These are phyloP conservation scores for Nicotiana otophora DNA, from an alignment of 257 asterid species.

Conservation along the genomic window DNA sequence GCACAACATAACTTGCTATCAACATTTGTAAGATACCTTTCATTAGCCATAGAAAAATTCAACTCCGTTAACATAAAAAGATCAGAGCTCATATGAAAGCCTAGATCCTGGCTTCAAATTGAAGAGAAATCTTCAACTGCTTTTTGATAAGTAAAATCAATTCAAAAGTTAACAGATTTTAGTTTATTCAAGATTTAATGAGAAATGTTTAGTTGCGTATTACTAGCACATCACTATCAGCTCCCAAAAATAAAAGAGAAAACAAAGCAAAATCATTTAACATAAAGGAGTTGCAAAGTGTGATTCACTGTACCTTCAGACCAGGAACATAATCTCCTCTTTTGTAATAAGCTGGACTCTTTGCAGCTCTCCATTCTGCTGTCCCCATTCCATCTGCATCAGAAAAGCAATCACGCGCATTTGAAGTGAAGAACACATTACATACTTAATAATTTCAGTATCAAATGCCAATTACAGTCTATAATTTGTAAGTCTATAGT, in stretches of 20 bases:
- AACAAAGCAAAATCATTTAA: neutral
- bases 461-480: neutral
- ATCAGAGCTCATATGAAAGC: no score
- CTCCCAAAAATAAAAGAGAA: neutral
- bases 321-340: conserved; percentile 99
- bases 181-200: neutral
- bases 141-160: no score
- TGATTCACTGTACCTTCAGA: conserved; percentile 49
- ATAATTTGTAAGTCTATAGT: neutral
- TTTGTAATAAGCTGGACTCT: conserved; percentile 92
- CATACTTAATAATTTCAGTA: neutral
- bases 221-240: neutral
- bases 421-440: neutral
- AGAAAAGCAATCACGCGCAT: conserved; percentile 14
- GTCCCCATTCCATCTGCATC: conserved; percentile 97
- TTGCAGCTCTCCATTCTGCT: conserved; percentile 99
- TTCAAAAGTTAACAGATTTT: neutral
- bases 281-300: neutral
- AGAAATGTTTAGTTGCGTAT: neutral
- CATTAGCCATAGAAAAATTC: neutral
- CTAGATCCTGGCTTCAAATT: no score
- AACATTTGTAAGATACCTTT: neutral
- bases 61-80: no score
- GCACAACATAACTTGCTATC: neutral
- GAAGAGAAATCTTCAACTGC: no score